Base-by-base conservation (phyloP, 495 filamentous ascomycete genomes). In the Daldinia concentrica region DNA sequence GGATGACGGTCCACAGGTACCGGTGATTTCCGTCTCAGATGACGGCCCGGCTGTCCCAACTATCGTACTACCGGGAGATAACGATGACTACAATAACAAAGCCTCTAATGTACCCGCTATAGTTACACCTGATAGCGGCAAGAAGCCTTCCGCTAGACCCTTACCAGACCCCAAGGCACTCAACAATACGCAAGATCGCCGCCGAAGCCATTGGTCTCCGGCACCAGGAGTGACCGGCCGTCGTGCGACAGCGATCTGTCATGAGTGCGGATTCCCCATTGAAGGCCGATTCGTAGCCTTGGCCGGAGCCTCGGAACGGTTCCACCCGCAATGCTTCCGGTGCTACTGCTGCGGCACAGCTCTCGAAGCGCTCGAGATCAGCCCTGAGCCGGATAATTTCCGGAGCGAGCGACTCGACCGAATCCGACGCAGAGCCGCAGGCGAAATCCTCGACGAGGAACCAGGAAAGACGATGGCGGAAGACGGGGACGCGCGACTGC, bases 361-460 rank as follows among this genome's bases (percentile, higher is more conserved):
- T 2, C 91, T 99, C 50, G 96, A 98, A 81, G 93, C 93, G 60
- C 91, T 99, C 27, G 96, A 95, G 30, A 98, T 99, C 80, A 96
- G 94, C 66, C 92, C 93, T 2, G 95, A 99, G 76, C 95, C 96
- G 0, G 87, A 92, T 9, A 79, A 84, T 14, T 86, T 86, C 72
- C 89, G 92, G 22, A 79, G 78, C 0, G 90, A 90, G 52, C 89
- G 95, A 27, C 82, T 97, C 0, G 89, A 88, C 14, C 86, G 91
- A 34, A 92, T 92, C 73, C 82, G 83, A 14, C 86, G 90, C 4
- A 79, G 82, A 30, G 81, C 85, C 2, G 86, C 86, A 14, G 86
- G 88, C 62, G 89, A 92, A 34, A 77, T 88, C 2, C 79, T 87
- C 0, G 80, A 84, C 9, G 87, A 90, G 62, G 79, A 78, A 41